Evolutionary conservation across 257 asterid species (phyloP), one percentile per base, ranked within the genome.

Genomic region (Leonotis leonurus): DNA sequence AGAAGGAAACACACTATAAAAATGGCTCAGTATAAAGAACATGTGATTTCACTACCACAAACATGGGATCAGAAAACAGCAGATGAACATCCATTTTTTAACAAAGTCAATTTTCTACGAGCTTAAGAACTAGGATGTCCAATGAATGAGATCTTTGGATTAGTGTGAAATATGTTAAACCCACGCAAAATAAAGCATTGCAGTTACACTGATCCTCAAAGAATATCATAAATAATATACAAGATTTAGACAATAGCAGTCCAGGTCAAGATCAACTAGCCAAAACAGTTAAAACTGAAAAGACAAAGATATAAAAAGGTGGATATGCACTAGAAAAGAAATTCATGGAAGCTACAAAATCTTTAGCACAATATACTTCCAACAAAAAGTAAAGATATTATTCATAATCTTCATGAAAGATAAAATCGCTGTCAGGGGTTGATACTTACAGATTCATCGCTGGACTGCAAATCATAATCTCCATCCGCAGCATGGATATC

Each of bases 401-500:
- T 3, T 39, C 11, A 63, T 27, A 18, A 24, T 1, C 27, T 44
- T 27, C 30, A 59, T 12, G 63, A 70, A 56, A 68, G 50, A 37
- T 57, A 64, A 51, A 44, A 20, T n/a, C 53, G 53, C 16, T 62
- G 35, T 45, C 25, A 41, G 32, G 36, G 59, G 62, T 8, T n/a
- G 21, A 58, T 71, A 80, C 92, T 75, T 82, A 93, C 99, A 55
- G 83, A 74, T 75, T 82, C 96, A 60, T 83, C 95, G 48, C 75
- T 78, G 59, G 94, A 81, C 55, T 39, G 83, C 74, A 87, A 22
- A 60, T 73, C 87, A 77, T 77, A 89, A 71, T 89, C 99, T 49
- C 75, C 85, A 75, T 93, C 99, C 3, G 68, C 74, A 75, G 79
- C 91, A 61, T 65, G 77, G 73, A 73, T 72, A 71, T 80, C 80